Evolutionary conservation across 139 green algal genomes (phyloP), one percentile per base, ranked within the genome.

Genomic region (Mesotaenium endlicherianum): DNA sequence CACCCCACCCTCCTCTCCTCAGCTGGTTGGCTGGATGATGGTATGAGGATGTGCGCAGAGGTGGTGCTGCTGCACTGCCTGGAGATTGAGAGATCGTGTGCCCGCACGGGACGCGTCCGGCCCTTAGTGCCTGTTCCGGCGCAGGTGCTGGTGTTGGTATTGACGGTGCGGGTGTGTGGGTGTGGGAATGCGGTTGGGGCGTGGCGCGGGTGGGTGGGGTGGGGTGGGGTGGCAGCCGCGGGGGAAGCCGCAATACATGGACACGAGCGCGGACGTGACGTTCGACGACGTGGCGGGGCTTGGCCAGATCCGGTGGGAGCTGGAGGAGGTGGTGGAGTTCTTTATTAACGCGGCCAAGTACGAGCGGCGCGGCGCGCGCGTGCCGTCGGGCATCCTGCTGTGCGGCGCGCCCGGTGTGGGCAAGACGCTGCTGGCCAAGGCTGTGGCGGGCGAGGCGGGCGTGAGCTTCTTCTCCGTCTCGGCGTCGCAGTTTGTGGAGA

Each of bases 401-500:
- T 95, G 97, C 88, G 96, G 96, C 14, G 92, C 89, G 38, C 94
- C 94, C 2, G 93, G 93, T 39, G 93, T 91, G 6, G 95, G 96
- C 57, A 98, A 98, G 86, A 87, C 81, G 31, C 39, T 87, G 20
- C 72, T 87, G 57, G 89, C 80, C 30, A 80, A 86, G 88, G 95
- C 95, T 0, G 92, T 98, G 40, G 95, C 94, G 55, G 95, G 93
- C 0, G 94, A 97, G 88, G 93, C 91, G 0, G 87, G 84, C 45
- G 93, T 97, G 36, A 93, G 92, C 41, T 97, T 97, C 88, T 97
- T 93, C 88, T 91, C 87, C 81, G 97, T 99, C 94, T 89, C 88
- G 17, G 95, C 95, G 53, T 95, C 91, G 39, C 95, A 99, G 92
- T 99, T 99, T 89, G 94, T 97, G 55, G 95, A 99, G 89, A 93